Conservation (phyloP, 2,329 filamentous ascomycete genomes). For the Penicillium sp. region DNA sequence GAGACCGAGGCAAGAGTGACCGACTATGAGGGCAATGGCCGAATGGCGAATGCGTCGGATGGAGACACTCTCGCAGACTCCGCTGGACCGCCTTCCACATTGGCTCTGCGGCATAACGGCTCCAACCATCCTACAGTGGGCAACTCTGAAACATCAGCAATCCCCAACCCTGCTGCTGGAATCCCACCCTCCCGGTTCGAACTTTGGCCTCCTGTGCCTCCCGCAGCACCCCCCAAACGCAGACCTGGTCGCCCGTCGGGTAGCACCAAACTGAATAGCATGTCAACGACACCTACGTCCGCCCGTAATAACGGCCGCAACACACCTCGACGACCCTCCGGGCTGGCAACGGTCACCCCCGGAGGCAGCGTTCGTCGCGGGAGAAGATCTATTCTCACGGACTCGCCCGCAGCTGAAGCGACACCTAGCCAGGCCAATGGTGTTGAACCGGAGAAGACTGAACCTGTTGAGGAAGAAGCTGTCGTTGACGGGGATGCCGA, state of each 20-base stretch:
- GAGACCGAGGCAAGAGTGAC: conserved; percentile 18
- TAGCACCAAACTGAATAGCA: conserved; percentile 22
- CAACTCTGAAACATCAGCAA: conserved; percentile 9
- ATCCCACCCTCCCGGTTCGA: conserved; percentile 39
- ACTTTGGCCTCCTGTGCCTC: conserved; percentile 37
- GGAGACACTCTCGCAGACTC: conserved; percentile 19
- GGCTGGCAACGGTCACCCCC: conserved; percentile 25
- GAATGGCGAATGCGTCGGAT: conserved; percentile 14
- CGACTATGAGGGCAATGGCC: conserved; percentile 12
- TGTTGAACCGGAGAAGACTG: conserved; percentile 10
- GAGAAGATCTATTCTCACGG: conserved; percentile 29
- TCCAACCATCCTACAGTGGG: conserved; percentile 15
- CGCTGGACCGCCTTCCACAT: conserved; percentile 32
- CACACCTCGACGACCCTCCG: conserved; percentile 30
- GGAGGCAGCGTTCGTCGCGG: conserved; percentile 29
- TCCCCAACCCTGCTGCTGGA: conserved; percentile 26
- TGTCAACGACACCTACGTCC: conserved; percentile 27
- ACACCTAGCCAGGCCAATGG: conserved; percentile 20
- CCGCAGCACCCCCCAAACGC: conserved; percentile 26
- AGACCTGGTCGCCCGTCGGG: conserved; percentile 34
- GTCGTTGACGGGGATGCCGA: conserved; percentile 11
- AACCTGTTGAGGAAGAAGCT: conserved; percentile 10
- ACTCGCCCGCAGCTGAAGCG: conserved; percentile 24
- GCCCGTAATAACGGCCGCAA: conserved; percentile 30
- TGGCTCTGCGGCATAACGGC: conserved; percentile 23